Percentiles rank a stretch among this genome's conserved stretches.
Conservation (phyloP, 371 early-diverging fungal species). For the Smittium culicis region DNA sequence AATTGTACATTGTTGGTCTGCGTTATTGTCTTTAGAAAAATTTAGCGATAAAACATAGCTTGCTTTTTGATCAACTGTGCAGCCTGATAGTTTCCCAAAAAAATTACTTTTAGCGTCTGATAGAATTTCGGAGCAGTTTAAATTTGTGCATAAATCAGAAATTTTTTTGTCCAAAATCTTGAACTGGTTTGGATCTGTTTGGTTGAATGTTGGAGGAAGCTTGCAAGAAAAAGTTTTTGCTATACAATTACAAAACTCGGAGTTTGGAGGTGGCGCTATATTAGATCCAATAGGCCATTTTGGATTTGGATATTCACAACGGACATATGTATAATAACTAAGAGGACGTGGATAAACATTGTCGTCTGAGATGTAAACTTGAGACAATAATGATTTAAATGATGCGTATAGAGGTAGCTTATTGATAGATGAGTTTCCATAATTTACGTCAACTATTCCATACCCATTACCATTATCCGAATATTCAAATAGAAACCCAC, state of each 20-base stretch:
- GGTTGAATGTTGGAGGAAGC: constrained; percentile 14
- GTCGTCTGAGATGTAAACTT: constrained; percentile 19
- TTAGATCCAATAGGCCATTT: constrained; percentile 40
- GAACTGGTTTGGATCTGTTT: constrained; percentile 11
- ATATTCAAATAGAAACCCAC: constrained; percentile 70
- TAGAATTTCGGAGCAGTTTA: constrained; percentile 22
- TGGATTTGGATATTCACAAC: constrained; percentile 41
- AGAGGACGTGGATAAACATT: constrained; percentile 33
- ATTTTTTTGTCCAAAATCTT: constrained; percentile 20
- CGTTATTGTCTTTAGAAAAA: no score
- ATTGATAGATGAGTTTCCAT: constrained; percentile 15
- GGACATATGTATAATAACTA: constrained; percentile 32
- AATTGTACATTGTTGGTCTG: no score
- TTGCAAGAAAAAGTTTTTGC: constrained; percentile 43
- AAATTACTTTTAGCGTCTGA: constrained; percentile 19
- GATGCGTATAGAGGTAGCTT: constrained; percentile 24
- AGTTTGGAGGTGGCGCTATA: constrained; percentile 55
- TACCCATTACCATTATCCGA: constrained; percentile 61
- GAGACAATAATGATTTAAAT: constrained; percentile 21
- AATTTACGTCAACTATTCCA: constrained; percentile 44
- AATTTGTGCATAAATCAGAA: constrained; percentile 24
- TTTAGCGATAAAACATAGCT: no score
- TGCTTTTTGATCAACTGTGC: constrained; percentile 17
- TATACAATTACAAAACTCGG: constrained; percentile 56
- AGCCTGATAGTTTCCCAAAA: constrained; percentile 24